These are phyloP conservation scores for Populus trichocarpa DNA, from an alignment of 441 rosid genomes.

Conservation along the genomic window DNA sequence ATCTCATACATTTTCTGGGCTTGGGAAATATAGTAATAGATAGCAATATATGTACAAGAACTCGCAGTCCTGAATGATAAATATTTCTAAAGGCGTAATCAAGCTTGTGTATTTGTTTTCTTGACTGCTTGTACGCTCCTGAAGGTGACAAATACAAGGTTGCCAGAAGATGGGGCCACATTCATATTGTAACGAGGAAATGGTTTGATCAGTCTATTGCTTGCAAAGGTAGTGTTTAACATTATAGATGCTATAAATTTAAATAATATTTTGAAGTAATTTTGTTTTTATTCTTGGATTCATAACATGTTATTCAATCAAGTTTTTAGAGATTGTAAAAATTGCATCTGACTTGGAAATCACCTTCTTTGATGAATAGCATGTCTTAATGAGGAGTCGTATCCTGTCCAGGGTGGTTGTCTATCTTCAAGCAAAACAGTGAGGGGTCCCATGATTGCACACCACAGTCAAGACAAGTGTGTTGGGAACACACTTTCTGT, in stretches of 20 bases:
- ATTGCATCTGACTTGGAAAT: conserved; percentile 32
- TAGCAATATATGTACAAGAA: background rate
- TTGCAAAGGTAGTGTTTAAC: conserved; percentile 63
- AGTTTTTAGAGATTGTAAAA: conserved; percentile 16
- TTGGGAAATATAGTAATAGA: background rate
- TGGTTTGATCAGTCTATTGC: conserved; percentile 91
- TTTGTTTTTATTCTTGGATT: background rate
- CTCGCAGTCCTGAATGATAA: background rate
- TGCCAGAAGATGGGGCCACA: conserved; percentile 91
- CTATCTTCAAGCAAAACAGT: conserved; percentile 42
- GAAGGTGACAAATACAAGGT: conserved; percentile 96
- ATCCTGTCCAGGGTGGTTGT: conserved; percentile 66
- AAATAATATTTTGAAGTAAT: conserved; percentile 2
- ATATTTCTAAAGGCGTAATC: background rate
- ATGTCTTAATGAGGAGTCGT: conserved; percentile 88
- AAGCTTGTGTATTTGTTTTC: conserved; percentile 30
- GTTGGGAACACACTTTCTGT: conserved; percentile 36
- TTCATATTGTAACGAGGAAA: conserved; percentile 75
- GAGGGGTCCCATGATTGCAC: conserved; percentile 34
- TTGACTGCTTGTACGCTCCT: conserved; percentile 70
- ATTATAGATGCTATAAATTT: conserved; percentile 2
- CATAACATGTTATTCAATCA: background rate
- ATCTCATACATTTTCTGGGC: background rate
- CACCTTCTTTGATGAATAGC: conserved; percentile 51
- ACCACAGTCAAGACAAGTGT: conserved; percentile 54